Evolutionary conservation across 805 yeast genomes (phyloP), one percentile per base, ranked within the genome.

Genomic region (Ogataea paradorogensis): DNA sequence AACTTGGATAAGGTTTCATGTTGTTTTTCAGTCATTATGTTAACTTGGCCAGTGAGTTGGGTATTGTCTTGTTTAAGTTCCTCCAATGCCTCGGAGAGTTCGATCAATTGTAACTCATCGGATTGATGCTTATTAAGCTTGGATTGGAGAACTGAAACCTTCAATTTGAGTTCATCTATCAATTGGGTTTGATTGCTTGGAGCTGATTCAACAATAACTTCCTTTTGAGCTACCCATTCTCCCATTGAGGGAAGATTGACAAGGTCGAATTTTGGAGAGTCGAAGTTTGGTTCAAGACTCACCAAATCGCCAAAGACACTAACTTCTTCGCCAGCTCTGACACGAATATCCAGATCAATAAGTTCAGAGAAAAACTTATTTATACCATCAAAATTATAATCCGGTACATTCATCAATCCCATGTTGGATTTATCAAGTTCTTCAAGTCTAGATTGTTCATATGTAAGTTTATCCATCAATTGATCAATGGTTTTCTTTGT

Each of bases 81-180:
- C 7, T 46, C 42, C 18, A 69, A n/a, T 48, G 45, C 43, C 33
- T 36, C 6, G 16, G 46, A 33, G 9, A 60, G 37, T 5, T 55
- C 50, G 1, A 44, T 33, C 3, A 66, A 36, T 13, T 53, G 56
- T 8, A 46, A 43, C 23, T 66, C 68, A 13, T 62, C 61, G 0
- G 50, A 50, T 27, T 58, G 55, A 5, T 65, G 52, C 3, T 65
- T 58, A 11, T 47, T 48, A 49, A 76, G 55, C 46, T 72, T 74
- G 5, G 65, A 61, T 45, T 74, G 71, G 26, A 77, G 52, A 2
- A 75, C 62, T 7, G 65, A 58, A 8, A 76, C 61, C 45, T 73
- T 76, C 39, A 76, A 55, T 9, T 61, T 56, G 10, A 73, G 56
- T 33, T 77, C 79, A 26, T 69, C 69, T 11, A 75, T 54, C 10